A percentile compares a stretch with the other conserved stretches of the same genome.
phyloP scores from a whole-genome alignment of 1,284 basidiomycete genomes.

The Ganoderma lingzhi region DNA sequence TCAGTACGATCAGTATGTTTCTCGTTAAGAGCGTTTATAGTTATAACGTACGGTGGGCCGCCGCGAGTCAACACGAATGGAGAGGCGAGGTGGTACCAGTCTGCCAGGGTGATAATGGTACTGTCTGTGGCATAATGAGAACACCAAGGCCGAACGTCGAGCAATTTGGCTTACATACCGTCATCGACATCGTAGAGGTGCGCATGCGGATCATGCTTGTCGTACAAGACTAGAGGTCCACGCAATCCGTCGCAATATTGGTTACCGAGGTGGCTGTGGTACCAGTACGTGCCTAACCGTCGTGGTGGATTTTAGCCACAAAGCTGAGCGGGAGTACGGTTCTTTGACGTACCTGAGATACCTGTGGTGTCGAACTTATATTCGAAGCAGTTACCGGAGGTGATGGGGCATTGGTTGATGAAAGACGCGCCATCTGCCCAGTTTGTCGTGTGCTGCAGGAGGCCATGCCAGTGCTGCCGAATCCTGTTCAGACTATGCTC shows the following conservation, averaged over 20 bases:
- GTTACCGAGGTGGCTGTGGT: slow-evolving; percentile 36
- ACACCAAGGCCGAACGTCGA: not conserved
- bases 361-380: slow-evolving; percentile 42
- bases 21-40: not conserved
- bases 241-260: slow-evolving; percentile 40
- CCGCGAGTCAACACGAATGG: not conserved
- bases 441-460: slow-evolving; percentile 41
- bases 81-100: slow-evolving; percentile 36
- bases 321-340: slow-evolving; percentile 28
- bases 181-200: slow-evolving; percentile 46
- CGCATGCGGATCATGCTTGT: slow-evolving; percentile 48
- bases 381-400: slow-evolving; percentile 51
- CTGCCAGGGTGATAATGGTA: slow-evolving; percentile 36
- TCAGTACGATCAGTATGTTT: not conserved
- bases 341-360: slow-evolving; percentile 33
- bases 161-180: slow-evolving; percentile 40
- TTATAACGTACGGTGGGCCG: slow-evolving; percentile 23
- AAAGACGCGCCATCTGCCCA: slow-evolving; percentile 37
- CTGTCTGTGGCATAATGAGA: slow-evolving; percentile 18
- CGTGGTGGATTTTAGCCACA: slow-evolving; percentile 6
- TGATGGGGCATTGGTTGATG: slow-evolving; percentile 59
- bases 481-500: not conserved
- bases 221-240: slow-evolving; percentile 51
- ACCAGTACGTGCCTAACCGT: slow-evolving; percentile 30
- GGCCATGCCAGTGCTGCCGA: slow-evolving; percentile 45